These are phyloP conservation scores for Cicer arietinum DNA, from an alignment of 306 rosid species.

Conservation along the genomic window DNA sequence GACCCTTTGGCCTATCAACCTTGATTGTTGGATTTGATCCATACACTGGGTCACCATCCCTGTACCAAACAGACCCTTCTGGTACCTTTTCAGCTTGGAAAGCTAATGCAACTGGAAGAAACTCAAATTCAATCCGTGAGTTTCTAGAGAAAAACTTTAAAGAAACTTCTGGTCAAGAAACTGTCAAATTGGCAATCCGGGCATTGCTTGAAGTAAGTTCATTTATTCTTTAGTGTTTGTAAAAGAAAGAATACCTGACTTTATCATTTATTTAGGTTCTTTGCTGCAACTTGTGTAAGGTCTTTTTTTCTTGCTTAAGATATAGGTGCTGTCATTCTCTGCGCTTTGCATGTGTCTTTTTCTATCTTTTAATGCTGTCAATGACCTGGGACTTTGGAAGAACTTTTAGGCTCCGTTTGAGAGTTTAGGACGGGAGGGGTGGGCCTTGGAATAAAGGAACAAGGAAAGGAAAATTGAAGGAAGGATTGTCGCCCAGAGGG, in stretches of 20 bases:
- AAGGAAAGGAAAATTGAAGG: no score
- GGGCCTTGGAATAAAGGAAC: no score
- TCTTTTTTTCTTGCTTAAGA: slow-evolving; percentile 9
- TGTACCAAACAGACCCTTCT: slow-evolving; percentile 96
- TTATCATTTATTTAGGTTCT: background rate
- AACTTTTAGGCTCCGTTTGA: background rate
- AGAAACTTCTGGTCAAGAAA: slow-evolving; percentile 89
- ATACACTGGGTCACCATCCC: slow-evolving; percentile 65
- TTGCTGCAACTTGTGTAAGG: background rate
- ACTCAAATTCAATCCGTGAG: slow-evolving; percentile 91
- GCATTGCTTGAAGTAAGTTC: slow-evolving; percentile 87
- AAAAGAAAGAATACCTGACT: slow-evolving; percentile 14
- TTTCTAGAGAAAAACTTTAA: slow-evolving; percentile 92
- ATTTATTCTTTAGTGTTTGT: slow-evolving; percentile 18
- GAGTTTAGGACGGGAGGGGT: no score
- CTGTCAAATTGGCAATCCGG: slow-evolving; percentile 87
- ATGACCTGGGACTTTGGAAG: slow-evolving; percentile 6
- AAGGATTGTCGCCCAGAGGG: no score
- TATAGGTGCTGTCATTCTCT: background rate
- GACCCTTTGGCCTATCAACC: slow-evolving; percentile 98
- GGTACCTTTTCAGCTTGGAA: slow-evolving; percentile 99
- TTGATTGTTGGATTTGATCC: slow-evolving; percentile 97
- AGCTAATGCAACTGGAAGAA: slow-evolving; percentile 94
- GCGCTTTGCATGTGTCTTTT: background rate
- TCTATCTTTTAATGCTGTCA: slow-evolving; percentile 2